phyloP scores from a whole-genome alignment of 2,329 filamentous ascomycete genomes.

The Botrytis elliptica region DNA sequence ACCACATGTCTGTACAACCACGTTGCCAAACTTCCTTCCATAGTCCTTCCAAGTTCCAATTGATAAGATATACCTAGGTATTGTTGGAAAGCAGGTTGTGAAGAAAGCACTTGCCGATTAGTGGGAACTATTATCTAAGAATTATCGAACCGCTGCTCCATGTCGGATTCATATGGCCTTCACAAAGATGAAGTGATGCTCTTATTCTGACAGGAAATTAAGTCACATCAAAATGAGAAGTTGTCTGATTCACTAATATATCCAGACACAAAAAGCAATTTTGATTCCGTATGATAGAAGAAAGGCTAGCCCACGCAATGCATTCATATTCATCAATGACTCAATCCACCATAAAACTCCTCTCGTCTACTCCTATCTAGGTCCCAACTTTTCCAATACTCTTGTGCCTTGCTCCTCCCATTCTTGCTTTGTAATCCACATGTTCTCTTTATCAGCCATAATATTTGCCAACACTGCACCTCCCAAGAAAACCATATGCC shows the following conservation, averaged over 20 bases:
- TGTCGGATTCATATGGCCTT: background rate
- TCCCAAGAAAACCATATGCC: constrained; percentile 99
- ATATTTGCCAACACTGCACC: constrained; percentile 97
- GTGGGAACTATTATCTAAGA: no score
- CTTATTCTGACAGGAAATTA: no score
- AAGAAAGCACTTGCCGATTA: background rate
- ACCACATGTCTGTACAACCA: background rate
- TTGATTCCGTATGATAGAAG: constrained; percentile 9
- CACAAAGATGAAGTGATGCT: background rate
- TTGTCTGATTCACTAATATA: constrained; percentile 27
- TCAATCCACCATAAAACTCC: constrained; percentile 13
- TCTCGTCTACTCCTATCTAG: constrained; percentile 54
- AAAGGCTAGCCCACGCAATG: constrained; percentile 8
- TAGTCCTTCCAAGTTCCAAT: background rate
- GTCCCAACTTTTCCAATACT: constrained; percentile 87
- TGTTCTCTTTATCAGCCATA: constrained; percentile 97
- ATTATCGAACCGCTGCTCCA: background rate
- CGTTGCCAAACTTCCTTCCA: background rate
- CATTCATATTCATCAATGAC: constrained; percentile 16
- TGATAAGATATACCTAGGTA: background rate
- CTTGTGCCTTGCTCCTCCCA: constrained; percentile 91
- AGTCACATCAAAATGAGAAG: background rate
- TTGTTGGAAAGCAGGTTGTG: background rate
- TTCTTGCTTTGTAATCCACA: constrained; percentile 98
- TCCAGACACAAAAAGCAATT: background rate